These are phyloP conservation scores for Barnettozyma populi DNA, from an alignment of 805 yeast genomes.

Conservation along the genomic window DNA sequence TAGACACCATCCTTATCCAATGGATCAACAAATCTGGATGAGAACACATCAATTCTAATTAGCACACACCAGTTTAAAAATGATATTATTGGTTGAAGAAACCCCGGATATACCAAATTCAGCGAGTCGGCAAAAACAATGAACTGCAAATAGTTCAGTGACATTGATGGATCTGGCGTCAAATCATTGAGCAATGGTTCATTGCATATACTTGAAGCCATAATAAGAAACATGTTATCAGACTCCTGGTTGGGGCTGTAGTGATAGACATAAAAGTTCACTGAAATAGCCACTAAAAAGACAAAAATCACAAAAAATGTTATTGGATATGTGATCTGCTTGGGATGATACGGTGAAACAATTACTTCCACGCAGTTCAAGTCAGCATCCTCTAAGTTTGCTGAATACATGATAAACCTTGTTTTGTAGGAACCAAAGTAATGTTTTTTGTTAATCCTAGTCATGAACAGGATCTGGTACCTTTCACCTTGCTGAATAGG, in stretches of 20 bases:
- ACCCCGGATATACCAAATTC: constrained; percentile 55
- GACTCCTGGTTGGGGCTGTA: constrained; percentile 58
- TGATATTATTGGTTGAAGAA: constrained; percentile 49
- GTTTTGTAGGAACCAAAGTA: constrained; percentile 42
- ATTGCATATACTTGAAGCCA: constrained; percentile 56
- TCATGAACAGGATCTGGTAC: constrained; percentile 23
- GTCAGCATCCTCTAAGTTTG: constrained; percentile 25
- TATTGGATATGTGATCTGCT: constrained; percentile 35
- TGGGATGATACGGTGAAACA: constrained; percentile 43
- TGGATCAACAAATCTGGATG: constrained; percentile 9
- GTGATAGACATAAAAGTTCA: constrained; percentile 32
- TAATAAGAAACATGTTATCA: constrained; percentile 42
- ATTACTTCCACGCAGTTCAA: constrained; percentile 44
- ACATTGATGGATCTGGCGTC: constrained; percentile 47
- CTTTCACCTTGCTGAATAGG: constrained; percentile 26
- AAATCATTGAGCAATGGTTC: constrained; percentile 49
- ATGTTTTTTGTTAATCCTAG: constrained; percentile 22
- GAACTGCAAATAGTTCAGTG: constrained; percentile 52
- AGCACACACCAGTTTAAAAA: constrained; percentile 52
- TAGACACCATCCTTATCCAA: constrained; percentile 33
- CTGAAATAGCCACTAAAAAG: constrained; percentile 31
- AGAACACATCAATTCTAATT: constrained; percentile 24
- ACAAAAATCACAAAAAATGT: constrained; percentile 36
- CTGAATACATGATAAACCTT: constrained; percentile 36
- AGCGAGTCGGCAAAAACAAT: constrained; percentile 52